phyloP scores from a whole-genome alignment of 805 yeast species.

The Yamadazyma olivae region DNA sequence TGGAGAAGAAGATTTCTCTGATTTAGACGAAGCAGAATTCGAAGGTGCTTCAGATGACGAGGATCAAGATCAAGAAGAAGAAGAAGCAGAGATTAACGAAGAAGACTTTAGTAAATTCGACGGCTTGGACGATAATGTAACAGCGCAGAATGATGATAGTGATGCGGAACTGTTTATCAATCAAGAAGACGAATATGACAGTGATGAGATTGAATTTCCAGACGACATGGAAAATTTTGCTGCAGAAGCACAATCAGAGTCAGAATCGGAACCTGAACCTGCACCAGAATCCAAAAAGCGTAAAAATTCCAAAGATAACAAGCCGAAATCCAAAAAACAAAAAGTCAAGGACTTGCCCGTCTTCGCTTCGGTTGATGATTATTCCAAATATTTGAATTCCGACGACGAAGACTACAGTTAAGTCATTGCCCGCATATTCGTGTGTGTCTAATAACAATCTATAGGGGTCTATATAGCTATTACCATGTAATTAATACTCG shows the following conservation, averaged over 20 bases:
- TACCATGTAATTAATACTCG: too few relatives aligned
- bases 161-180: slow-evolving; percentile 11
- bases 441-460: too few relatives aligned
- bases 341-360: slow-evolving; percentile 70
- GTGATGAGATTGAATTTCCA: slow-evolving; percentile 16
- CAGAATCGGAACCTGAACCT: slow-evolving; percentile 18
- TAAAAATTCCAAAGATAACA: slow-evolving; percentile 23
- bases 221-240: slow-evolving; percentile 8
- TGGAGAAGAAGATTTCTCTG: slow-evolving; percentile 43
- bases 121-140: slow-evolving; percentile 3
- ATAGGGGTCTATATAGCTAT: too few relatives aligned
- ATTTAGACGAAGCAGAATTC: slow-evolving; percentile 41
- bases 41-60: slow-evolving; percentile 31
- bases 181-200: slow-evolving; percentile 36
- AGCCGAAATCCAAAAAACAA: slow-evolving; percentile 36
- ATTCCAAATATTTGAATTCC: slow-evolving; percentile 67
- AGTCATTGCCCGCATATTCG: too few relatives aligned
- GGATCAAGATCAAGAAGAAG: slow-evolving; percentile 26
- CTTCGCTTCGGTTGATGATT: slow-evolving; percentile 88
- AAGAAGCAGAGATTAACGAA: slow-evolving; percentile 24
- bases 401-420: slow-evolving; percentile 51
- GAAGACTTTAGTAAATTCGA: slow-evolving; percentile 21
- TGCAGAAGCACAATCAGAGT: slow-evolving; percentile 16
- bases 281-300: slow-evolving; percentile 18
- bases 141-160: slow-evolving; percentile 8